Conservation (phyloP, 106 monocot species). For the Dendrobium huoshanense region DNA sequence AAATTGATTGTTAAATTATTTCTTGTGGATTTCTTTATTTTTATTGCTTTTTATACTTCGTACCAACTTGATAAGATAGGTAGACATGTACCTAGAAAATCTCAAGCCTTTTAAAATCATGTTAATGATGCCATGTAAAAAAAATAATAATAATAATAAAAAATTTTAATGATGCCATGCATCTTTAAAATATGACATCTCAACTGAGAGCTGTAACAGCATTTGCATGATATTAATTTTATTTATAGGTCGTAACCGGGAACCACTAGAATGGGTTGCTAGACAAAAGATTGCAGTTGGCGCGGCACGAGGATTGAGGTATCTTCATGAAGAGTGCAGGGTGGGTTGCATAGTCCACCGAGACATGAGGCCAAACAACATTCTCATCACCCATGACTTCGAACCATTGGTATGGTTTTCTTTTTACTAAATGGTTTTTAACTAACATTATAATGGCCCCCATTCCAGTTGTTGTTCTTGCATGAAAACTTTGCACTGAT, state of each 20-base stretch:
- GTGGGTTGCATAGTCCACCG: constrained; percentile 86
- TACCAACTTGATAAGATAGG: too few species aligned
- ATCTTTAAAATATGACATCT: neutral
- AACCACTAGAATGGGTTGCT: constrained; percentile 66
- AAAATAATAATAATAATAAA: too few species aligned
- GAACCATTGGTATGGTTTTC: constrained; percentile 57
- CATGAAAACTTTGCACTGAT: neutral
- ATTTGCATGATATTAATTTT: neutral
- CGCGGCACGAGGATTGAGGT: constrained; percentile 76
- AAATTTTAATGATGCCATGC: neutral
- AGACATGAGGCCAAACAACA: constrained; percentile 87
- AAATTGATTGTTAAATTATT: too few species aligned
- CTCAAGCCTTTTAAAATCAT: too few species aligned
- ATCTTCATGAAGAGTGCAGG: constrained; percentile 88
- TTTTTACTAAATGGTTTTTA: neutral
- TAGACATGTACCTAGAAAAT: too few species aligned
- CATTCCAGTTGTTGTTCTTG: neutral
- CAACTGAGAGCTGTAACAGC: neutral
- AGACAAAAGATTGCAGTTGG: constrained; percentile 89
- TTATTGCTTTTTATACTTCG: too few species aligned
- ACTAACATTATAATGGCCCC: neutral
- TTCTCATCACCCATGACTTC: constrained; percentile 86
- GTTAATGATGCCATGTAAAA: neutral
- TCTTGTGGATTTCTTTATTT: too few species aligned
- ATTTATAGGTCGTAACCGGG: constrained; percentile 36